Evolutionary conservation across 139 green algal genomes (phyloP).

Genomic region (Eudorina sp.): DNA sequence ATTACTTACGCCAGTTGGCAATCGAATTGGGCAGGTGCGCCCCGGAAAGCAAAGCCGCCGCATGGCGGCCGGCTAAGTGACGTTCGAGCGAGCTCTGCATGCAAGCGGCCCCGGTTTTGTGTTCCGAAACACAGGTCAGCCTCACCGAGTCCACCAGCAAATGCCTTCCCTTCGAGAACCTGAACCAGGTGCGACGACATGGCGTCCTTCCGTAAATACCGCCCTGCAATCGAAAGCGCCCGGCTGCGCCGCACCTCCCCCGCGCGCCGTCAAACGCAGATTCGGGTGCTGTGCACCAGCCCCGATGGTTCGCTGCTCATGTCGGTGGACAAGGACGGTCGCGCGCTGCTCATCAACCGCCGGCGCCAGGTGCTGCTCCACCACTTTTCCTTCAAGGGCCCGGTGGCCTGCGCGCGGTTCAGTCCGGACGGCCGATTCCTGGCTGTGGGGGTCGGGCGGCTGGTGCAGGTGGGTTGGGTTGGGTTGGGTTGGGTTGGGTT

Average conservation of each 20-base stretch:
- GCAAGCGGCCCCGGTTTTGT: no score
- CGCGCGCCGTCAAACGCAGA: no score
- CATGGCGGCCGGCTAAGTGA: not conserved
- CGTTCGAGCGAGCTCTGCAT: not conserved
- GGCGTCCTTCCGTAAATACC: no score
- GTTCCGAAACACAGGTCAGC: slow-evolving; percentile 85
- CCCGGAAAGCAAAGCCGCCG: not conserved
- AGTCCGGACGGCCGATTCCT: slow-evolving; percentile 91
- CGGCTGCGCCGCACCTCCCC: no score
- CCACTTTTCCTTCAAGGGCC: slow-evolving; percentile 93
- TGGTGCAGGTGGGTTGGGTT: slow-evolving; percentile 90
- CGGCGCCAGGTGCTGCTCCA: slow-evolving; percentile 87
- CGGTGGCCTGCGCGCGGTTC: slow-evolving; percentile 86
- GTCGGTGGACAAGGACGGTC: slow-evolving; percentile 89
- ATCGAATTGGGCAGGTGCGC: slow-evolving; percentile 85
- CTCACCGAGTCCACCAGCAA: slow-evolving; percentile 78
- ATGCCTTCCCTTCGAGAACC: slow-evolving; percentile 90
- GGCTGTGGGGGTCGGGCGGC: slow-evolving; percentile 85
- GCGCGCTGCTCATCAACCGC: slow-evolving; percentile 86
- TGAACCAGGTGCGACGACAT: slow-evolving; percentile 66
- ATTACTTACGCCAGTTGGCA: slow-evolving; percentile 91
- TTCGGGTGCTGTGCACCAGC: slow-evolving; percentile 82
- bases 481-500: no score
- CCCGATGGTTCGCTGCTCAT: slow-evolving; percentile 90
- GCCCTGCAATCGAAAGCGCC: no score